Percentiles rank a stretch among this genome's conserved stretches.
Conservation (phyloP, 129 eudicot species). For the Smallanthus sonchifolius region DNA sequence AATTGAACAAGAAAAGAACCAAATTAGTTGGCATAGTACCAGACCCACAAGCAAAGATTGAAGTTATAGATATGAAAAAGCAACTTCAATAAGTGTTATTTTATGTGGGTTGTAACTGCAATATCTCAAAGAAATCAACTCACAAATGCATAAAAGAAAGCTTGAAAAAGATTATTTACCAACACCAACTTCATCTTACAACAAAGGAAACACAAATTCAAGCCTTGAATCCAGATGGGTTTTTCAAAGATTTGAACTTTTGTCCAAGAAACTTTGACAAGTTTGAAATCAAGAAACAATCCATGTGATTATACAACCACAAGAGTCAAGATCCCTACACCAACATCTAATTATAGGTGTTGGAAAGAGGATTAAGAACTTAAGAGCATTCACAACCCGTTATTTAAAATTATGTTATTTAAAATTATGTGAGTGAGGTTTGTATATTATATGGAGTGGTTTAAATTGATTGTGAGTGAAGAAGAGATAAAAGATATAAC, state of each 20-base stretch:
- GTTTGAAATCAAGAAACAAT: background rate
- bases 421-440: too few species aligned
- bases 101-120: constrained; percentile 49
- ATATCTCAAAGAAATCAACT: constrained; percentile 20
- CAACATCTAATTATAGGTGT: constrained; percentile 11
- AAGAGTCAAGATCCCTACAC: constrained; percentile 12
- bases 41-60: constrained; percentile 27
- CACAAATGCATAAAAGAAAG: constrained; percentile 7
- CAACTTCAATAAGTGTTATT: constrained; percentile 50
- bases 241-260: constrained; percentile 23
- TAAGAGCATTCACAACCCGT: too few species aligned
- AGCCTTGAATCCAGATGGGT: constrained; percentile 22
- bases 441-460: too few species aligned
- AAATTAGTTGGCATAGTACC: constrained; percentile 29
- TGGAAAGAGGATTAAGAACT: constrained; percentile 16
- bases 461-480: too few species aligned
- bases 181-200: constrained; percentile 6
- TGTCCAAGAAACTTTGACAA: background rate
- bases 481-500: too few species aligned
- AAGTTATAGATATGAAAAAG: constrained; percentile 27
- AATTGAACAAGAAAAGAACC: constrained; percentile 46
- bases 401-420: too few species aligned
- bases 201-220: constrained; percentile 19
- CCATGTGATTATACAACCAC: constrained; percentile 1
- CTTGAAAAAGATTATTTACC: background rate